Conservation (phyloP, 345 rosid species). For the Garcia nutans region DNA sequence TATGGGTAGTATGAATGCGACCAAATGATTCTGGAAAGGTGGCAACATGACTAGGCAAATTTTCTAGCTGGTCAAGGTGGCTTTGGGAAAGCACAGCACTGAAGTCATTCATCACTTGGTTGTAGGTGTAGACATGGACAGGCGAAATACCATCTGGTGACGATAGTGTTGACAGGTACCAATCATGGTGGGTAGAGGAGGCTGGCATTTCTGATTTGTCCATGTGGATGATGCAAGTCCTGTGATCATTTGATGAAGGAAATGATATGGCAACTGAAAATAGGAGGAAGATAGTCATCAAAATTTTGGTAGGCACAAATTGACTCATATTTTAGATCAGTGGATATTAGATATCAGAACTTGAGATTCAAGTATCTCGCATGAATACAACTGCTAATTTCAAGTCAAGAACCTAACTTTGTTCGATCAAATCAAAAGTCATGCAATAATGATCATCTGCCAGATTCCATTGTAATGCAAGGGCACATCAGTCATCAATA, state of each 20-base stretch:
- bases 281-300: slow-evolving; percentile 22
- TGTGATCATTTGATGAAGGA: slow-evolving; percentile 5
- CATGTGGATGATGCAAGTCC: slow-evolving; percentile 45
- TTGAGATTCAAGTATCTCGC: neutral
- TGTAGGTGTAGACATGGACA: slow-evolving; percentile 48
- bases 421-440: neutral
- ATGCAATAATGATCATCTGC: neutral
- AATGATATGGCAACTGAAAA: slow-evolving; percentile 8
- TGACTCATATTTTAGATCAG: slow-evolving; percentile 18
- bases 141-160: slow-evolving; percentile 28
- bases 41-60: slow-evolving; percentile 36
- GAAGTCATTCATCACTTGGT: slow-evolving; percentile 45
- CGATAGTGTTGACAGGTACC: slow-evolving; percentile 44
- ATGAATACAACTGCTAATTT: neutral
- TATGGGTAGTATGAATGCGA: slow-evolving; percentile 37
- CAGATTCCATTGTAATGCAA: neutral
- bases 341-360: neutral
- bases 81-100: slow-evolving; percentile 38
- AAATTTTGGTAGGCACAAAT: neutral
- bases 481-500: neutral
- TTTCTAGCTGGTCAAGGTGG: slow-evolving; percentile 39
- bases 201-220: slow-evolving; percentile 41
- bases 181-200: slow-evolving; percentile 39
- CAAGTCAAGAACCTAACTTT: neutral
- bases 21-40: slow-evolving; percentile 45